Percentiles rank a stretch among this genome's conserved stretches.
Evolutionary conservation across 805 yeast species (phyloP).

Genomic region (Danielia oregonensis): DNA sequence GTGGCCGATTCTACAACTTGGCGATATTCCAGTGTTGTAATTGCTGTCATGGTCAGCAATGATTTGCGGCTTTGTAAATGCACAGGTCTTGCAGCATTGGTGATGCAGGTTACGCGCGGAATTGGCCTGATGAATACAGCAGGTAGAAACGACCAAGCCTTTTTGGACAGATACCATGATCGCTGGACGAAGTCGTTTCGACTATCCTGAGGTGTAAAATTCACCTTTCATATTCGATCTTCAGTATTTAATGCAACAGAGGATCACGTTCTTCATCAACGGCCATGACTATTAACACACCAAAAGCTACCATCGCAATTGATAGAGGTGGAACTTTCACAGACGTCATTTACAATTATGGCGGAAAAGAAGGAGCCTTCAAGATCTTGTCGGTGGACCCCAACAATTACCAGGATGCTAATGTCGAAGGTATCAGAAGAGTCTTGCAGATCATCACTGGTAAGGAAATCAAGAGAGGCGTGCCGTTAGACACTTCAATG

Average conservation of each 20-base stretch:
- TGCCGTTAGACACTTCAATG: slow-evolving; percentile 15
- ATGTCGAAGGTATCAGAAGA: slow-evolving; percentile 1
- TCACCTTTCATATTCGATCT: too few relatives aligned
- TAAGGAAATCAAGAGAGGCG: slow-evolving; percentile 12
- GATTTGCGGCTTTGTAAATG: too few relatives aligned
- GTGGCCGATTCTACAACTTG: too few relatives aligned
- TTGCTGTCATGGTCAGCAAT: too few relatives aligned
- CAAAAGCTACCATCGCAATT: slow-evolving; percentile 14
- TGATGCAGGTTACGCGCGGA: too few relatives aligned
- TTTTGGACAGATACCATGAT: too few relatives aligned
- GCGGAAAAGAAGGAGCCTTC: slow-evolving; percentile 3
- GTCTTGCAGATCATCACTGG: slow-evolving; percentile 5
- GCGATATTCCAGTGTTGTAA: too few relatives aligned
- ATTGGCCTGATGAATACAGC: too few relatives aligned
- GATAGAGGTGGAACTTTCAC: slow-evolving; percentile 28
- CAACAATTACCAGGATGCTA: neutral
- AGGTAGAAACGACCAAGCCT: too few relatives aligned
- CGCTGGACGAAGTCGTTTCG: too few relatives aligned
- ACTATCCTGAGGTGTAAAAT: too few relatives aligned
- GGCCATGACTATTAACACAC: slow-evolving; percentile 3
- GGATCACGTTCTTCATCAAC: slow-evolving; percentile 1
- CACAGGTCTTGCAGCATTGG: too few relatives aligned
- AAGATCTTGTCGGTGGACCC: slow-evolving; percentile 1
- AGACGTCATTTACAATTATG: slow-evolving; percentile 10
- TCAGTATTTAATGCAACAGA: neutral